Evolutionary conservation across 2,329 filamentous ascomycete species (phyloP), one percentile per base, ranked within the genome.

Genomic region (Fusarium sp.): DNA sequence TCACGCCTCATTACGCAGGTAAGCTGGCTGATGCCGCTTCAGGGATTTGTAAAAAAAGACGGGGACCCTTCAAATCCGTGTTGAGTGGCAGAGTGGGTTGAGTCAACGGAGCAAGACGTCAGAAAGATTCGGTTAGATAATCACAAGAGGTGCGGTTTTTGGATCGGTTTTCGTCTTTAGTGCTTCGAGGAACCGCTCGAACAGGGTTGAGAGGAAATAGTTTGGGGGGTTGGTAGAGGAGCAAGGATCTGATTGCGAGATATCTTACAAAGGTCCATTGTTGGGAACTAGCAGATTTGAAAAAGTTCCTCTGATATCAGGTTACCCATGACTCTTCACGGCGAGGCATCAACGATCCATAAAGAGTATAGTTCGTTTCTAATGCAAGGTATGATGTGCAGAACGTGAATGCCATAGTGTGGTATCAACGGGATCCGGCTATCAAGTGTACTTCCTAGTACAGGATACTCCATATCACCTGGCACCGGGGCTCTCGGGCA

Each of bases 381-480:
- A 16, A 54, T 73, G 70, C 51, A 68, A 62, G 60, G 55, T 73
- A 63, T 72, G 65, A 66, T 59, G 56, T 72, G 70, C 65, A 71
- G 57, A 47, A 45, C 31, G 38, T 57, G 44, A 38, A 38, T 33
- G 31, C 44, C 31, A 47, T 24, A 38, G 28, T 50, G 63, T 55
- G 50, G 64, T 36, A 62, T 60, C 35, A 33, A 41, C 44, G 42
- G 68, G 55, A 51, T 50, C 53, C 54, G 42, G 41, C 35, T 55
- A 65, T 47, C 28, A 48, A 54, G 33, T 53, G 66, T 61, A 67
- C 53, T 31, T 65, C 51, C 20, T 44, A 41, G 66, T 42, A 59
- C 66, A 65, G 12, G 20, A 56, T 68, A 42, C 51, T 53, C 36
- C 41, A 39, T 56, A 39, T 53, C 53, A 33, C 44, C 47, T 35